These are phyloP conservation scores for Alternaria angustiovoidea DNA, from an alignment of 2,329 filamentous ascomycete genomes.

Conservation along the genomic window DNA sequence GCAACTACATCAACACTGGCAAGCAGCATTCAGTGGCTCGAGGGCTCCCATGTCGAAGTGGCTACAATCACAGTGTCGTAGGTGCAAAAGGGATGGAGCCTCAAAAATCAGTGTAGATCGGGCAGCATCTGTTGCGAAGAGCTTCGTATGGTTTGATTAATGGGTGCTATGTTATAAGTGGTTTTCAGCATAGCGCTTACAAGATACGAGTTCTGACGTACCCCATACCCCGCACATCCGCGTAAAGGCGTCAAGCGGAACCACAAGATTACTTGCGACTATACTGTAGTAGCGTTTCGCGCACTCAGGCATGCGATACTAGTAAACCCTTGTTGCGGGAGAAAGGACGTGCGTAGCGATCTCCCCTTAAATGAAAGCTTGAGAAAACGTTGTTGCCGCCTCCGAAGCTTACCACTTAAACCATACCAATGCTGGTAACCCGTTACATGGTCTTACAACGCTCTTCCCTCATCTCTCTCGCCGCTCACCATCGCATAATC, in stretches of 20 bases:
- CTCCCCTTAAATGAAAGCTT: neutral
- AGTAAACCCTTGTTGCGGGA: neutral
- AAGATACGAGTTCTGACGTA: neutral
- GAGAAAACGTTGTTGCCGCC: neutral
- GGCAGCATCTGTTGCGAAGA: neutral
- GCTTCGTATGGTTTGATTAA: neutral
- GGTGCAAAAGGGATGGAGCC: too few species aligned
- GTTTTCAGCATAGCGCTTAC: neutral
- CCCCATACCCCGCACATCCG: neutral
- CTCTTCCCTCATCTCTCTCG: too few species aligned
- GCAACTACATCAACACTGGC: neutral
- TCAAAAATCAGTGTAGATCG: too few species aligned
- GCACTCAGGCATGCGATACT: neutral
- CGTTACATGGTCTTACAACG: too few species aligned
- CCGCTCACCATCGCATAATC: too few species aligned
- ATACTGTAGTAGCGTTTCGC: neutral
- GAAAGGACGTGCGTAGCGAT: neutral
- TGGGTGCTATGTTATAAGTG: neutral
- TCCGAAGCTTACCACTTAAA: too few species aligned
- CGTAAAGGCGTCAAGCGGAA: neutral
- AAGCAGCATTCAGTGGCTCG: neutral
- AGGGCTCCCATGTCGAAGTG: too few species aligned
- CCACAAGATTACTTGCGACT: neutral
- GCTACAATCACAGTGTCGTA: neutral
- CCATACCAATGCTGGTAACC: too few species aligned